Base-by-base conservation (phyloP, 805 yeast genomes). In the Phaffomyces thermotolerans region DNA sequence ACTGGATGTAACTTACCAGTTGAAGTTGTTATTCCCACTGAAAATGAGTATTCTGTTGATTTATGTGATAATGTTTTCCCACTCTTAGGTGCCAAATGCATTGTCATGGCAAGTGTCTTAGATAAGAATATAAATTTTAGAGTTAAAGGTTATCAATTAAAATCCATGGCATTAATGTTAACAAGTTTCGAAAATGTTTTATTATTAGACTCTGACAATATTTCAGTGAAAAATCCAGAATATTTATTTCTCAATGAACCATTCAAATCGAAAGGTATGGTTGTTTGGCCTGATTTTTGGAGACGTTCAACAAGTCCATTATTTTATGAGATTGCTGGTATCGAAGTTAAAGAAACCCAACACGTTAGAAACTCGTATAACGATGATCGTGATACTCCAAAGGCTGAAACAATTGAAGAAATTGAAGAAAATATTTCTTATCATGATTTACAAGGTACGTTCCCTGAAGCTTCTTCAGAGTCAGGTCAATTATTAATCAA, bases 141-240 rank as follows among this genome's bases (percentile, higher is more conserved):
- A 69, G 8, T 73, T 59, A 53, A 69, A 59, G 65, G 71, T 4
- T 87, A 80, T 60, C 95, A 86, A 52, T 73, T 76, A 55, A 87
- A 87, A 59, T 73, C 82, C 0, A 71, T 86, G 56, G 88, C 95
- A 0, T 55, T 89, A 34, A 64, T 88, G 47, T 75, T 84, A n/a
- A 81, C 95, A 0, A 72, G 81, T 38, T 88, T 88, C 62, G 87
- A 86, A 52, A 78, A 84, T 48, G 81, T 84, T 9, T 67, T 86
- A 52, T 68, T 85, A 49, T 58, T 86, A 51, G 96, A 88, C 57
- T 78, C 91, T 32, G 96, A 88, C 62, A 79, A 83, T 48, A 62
- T 75, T 25, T 80, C 81, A 2, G 63, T 75, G 27, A 72, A 68
- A 50, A 61, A 69, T 12, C 73, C 81, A 4, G 81, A 76, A 51